Percentiles rank a stretch among this genome's conserved stretches.
Evolutionary conservation across 306 rosid species (phyloP).

Genomic region (Ormosia emarginata): DNA sequence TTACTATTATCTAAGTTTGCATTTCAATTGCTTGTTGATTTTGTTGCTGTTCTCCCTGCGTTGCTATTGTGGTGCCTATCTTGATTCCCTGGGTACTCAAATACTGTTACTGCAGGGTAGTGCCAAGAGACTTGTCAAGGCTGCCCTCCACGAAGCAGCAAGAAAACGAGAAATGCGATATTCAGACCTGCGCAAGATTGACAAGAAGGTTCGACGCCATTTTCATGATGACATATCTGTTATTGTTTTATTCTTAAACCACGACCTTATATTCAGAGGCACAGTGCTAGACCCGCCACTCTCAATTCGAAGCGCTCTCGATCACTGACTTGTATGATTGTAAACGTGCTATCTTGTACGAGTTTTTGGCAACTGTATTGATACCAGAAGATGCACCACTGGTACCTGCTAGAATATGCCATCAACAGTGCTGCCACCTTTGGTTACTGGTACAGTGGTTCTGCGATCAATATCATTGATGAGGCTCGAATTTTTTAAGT

Average conservation of each 20-base stretch:
- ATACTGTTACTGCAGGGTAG: constrained; percentile 56
- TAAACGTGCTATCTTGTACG: constrained; percentile 18
- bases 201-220: constrained; percentile 86
- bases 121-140: constrained; percentile 73
- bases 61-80: not conserved
- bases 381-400: not conserved
- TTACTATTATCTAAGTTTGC: not conserved
- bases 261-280: constrained; percentile 70
- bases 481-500: constrained; percentile 29
- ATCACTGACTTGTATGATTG: constrained; percentile 40
- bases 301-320: constrained; percentile 58
- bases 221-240: constrained; percentile 84
- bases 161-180: constrained; percentile 72
- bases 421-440: not conserved
- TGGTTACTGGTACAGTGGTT: not conserved
- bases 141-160: constrained; percentile 85
- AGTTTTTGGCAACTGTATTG: constrained; percentile 10
- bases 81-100: not conserved
- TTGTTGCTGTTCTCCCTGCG: not conserved
- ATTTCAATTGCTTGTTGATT: not conserved
- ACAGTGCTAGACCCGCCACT: constrained; percentile 40
- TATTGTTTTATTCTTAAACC: constrained; percentile 85
- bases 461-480: not conserved
- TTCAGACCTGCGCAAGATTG: constrained; percentile 72
- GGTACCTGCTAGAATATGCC: constrained; percentile 7